phyloP scores from a whole-genome alignment of 331 rosid genomes.

The Malus hybrid region DNA sequence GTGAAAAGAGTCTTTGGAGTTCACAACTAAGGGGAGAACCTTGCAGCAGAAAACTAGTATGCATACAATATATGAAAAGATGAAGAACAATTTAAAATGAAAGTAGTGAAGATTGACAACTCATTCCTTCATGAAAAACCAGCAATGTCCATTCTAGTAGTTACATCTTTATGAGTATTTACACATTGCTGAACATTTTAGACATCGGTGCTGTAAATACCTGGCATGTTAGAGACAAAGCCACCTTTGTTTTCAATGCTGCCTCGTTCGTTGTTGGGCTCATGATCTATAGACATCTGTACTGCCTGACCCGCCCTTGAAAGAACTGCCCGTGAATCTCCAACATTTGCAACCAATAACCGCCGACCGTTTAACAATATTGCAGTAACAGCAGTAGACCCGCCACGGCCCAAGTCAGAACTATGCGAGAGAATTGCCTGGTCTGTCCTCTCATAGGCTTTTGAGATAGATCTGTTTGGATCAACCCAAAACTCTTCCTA shows the following conservation, averaged over 20 bases:
- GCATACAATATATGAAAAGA: not conserved
- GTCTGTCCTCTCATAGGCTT: conserved; percentile 87
- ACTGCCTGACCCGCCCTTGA: conserved; percentile 66
- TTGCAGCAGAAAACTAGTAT: not conserved
- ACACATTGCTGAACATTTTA: not conserved
- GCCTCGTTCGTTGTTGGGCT: conserved; percentile 75
- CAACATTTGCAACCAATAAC: conserved; percentile 78
- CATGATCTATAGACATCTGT: conserved; percentile 83
- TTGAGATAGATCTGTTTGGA: conserved; percentile 60
- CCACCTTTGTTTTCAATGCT: conserved; percentile 86
- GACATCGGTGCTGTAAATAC: conserved; percentile 26
- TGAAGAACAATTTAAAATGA: not conserved
- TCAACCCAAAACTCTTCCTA: conserved; percentile 90
- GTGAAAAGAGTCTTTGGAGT: not conserved
- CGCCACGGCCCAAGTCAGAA: conserved; percentile 91
- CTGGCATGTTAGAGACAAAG: conserved; percentile 96
- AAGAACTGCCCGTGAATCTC: conserved; percentile 91
- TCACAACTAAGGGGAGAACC: not conserved
- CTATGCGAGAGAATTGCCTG: conserved; percentile 81
- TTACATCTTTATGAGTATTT: not conserved
- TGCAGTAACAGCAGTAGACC: conserved; percentile 93
- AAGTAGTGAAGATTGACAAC: not conserved
- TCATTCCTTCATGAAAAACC: not conserved
- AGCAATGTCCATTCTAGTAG: not conserved
- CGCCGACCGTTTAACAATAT: conserved; percentile 59